Evolutionary conservation across 2,329 filamentous ascomycete species (phyloP).

Genomic region (Calycina marina): DNA sequence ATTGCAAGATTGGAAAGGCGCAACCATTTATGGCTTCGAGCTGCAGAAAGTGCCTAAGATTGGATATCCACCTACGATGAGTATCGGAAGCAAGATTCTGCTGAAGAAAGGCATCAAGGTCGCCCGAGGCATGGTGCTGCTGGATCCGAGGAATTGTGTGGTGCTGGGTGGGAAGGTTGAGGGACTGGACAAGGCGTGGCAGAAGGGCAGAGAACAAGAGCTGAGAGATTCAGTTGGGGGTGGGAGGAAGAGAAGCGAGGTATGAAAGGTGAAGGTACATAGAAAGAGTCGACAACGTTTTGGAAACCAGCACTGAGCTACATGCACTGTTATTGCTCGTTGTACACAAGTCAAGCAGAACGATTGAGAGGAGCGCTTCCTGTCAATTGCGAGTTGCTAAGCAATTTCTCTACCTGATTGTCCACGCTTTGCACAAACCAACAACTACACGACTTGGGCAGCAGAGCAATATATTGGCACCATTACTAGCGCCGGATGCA

Average conservation of each 20-base stretch:
- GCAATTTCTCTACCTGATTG: too few relatives aligned
- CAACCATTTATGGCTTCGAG: constrained; percentile 59
- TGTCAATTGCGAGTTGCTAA: too few relatives aligned
- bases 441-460: too few relatives aligned
- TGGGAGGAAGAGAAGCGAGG: constrained; percentile 3
- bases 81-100: constrained; percentile 72
- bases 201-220: constrained; percentile 51
- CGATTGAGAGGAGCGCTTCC: too few relatives aligned
- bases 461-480: too few relatives aligned
- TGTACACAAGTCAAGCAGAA: too few relatives aligned
- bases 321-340: too few relatives aligned
- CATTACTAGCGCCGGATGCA: too few relatives aligned
- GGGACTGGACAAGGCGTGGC: constrained; percentile 64
- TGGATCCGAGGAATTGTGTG: constrained; percentile 54
- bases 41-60: constrained; percentile 50
- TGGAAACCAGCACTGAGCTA: too few relatives aligned
- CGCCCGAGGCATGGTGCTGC: constrained; percentile 61
- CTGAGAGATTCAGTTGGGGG: constrained; percentile 44
- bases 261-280: neutral
- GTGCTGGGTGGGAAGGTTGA: constrained; percentile 84
- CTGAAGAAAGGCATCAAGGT: constrained; percentile 53
- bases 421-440: too few relatives aligned
- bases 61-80: constrained; percentile 39
- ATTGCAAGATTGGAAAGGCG: constrained; percentile 64
- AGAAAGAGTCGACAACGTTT: neutral